Base-by-base conservation (phyloP, 2,329 filamentous ascomycete genomes). In the Zalaria obscura region DNA sequence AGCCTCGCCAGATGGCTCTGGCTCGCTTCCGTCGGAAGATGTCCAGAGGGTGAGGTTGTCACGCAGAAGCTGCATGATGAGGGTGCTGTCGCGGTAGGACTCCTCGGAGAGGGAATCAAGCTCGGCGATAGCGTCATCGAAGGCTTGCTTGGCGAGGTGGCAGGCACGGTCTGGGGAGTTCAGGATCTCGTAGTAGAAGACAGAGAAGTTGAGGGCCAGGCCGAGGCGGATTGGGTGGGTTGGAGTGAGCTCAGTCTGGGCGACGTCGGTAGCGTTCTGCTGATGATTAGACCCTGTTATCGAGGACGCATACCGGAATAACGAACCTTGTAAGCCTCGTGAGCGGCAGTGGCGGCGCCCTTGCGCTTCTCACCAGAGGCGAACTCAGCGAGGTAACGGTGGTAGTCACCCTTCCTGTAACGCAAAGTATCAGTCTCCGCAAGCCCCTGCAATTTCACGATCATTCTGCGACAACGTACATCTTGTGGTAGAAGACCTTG, bases 401-500 rank as follows among this genome's bases (percentile, higher is more conserved):
- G 86, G 72, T 93, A 93, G 65, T 93, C 86, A 69, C 86, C 87
- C 80, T 93, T 93, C 86, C 86, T 93, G 55, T 59, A 52, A 48
- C 36, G 7, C 18, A 18, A 18, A 18, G 5, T n/a, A 32, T 39
- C 31, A 40, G 26, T 25, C 33, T 9, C 34, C 34, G 41, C 10
- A 8, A 40, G 5, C 25, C 27, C 27, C n/a, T 9, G 11, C 25
- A 33, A 10, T 9, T 9, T 37, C 18, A 18, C 18, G 2, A 10
- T 35, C 35, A 26, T 35, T 5, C 28, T 37, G 28, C 28, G 28
- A 31, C 7, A 40, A 75, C 84, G 57, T 72, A 95, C 89, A 96
- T 96, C 80, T 96, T 96, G 82, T 95, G 88, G 75, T 96, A 96
- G 70, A 96, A 96, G 64, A 96, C 89, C 80, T 95, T 96, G 66